Base-by-base conservation (phyloP, 768 basidiomycete genomes). In the Cubamyces sp. region DNA sequence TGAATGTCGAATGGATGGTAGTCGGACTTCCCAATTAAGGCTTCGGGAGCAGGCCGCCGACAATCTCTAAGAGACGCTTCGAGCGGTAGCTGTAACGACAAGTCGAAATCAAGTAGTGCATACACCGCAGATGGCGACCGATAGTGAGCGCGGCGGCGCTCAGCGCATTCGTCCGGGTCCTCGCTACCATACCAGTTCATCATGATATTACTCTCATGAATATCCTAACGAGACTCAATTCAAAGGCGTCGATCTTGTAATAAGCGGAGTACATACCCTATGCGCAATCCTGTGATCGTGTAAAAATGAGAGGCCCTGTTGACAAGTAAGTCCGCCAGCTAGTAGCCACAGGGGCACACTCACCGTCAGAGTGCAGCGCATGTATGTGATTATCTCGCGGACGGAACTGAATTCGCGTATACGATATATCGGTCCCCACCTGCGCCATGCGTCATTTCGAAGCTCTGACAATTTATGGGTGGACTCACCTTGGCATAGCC, bases 401-500 rank as follows among this genome's bases (percentile, higher is more conserved):
- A 34, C 11, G 11, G 34, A 34, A 34, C 34, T 34, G 34, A 34
- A 34, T 6, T 34, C 34, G 34, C 34, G 34, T 34, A 34, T 34
- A 11, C 34, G 34, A 11, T 34, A 34, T 34, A 5, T 34, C 34
- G 34, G 26, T 0, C 56, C 56, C 56, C 56, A 57, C 45, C 56
- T 57, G 30, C 18, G 1, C 14, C 16, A 43, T 6, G 9, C 6
- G 15, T 26, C 19, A 18, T 26, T 8, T 14, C 8, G 18, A 11
- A 18, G 12, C 45, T 19, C 18, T 25, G 3, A 9, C 1, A 16
- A 28, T 5, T 9, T 14, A 8, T 48, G 4, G 11, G 42, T 40
- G 14, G 2, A 60, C 58, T n/a, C 41, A 60, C 58, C 42, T 51
- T 3, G 58, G 58, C 58, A 60, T 60, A 0, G 45, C 58, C 0